phyloP scores from a whole-genome alignment of 2,329 filamentous ascomycete species.

The Elsinoe australis region DNA sequence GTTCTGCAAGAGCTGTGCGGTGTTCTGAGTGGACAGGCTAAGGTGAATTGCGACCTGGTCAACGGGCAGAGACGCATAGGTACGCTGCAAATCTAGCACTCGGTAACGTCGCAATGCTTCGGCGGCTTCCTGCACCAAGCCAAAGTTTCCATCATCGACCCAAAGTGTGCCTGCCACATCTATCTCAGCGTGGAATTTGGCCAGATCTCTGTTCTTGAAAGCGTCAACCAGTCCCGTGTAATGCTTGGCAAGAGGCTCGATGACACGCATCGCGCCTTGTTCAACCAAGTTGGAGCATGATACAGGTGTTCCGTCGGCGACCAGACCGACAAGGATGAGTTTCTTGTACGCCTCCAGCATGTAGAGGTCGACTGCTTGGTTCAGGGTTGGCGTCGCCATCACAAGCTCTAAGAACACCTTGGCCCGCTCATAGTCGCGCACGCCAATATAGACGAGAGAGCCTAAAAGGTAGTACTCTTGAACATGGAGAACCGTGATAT shows the following conservation, averaged over 20 bases:
- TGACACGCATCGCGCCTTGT: constrained; percentile 47
- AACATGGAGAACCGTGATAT: constrained; percentile 47
- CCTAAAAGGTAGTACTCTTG: constrained; percentile 48
- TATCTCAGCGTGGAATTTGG: constrained; percentile 56
- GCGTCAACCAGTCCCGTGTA: constrained; percentile 64
- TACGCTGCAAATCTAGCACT: constrained; percentile 62
- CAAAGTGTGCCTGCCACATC: constrained; percentile 47
- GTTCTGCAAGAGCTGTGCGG: constrained; percentile 46
- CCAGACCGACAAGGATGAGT: constrained; percentile 70
- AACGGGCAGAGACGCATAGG: constrained; percentile 59
- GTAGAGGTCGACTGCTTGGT: constrained; percentile 57
- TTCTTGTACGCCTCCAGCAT: constrained; percentile 90
- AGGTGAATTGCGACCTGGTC: constrained; percentile 47
- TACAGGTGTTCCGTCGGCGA: constrained; percentile 57
- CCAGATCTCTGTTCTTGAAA: constrained; percentile 55
- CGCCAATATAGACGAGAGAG: constrained; percentile 41
- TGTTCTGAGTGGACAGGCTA: constrained; percentile 43
- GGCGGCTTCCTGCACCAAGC: constrained; percentile 62
- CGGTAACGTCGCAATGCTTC: constrained; percentile 67
- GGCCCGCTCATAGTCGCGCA: constrained; percentile 38
- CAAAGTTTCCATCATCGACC: constrained; percentile 60
- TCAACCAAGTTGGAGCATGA: constrained; percentile 51
- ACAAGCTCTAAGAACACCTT: constrained; percentile 41
- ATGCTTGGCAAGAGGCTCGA: constrained; percentile 53
- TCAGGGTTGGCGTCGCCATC: constrained; percentile 59